Conservation (phyloP, 2,329 filamentous ascomycete species). For the Aspergillus tanneri region DNA sequence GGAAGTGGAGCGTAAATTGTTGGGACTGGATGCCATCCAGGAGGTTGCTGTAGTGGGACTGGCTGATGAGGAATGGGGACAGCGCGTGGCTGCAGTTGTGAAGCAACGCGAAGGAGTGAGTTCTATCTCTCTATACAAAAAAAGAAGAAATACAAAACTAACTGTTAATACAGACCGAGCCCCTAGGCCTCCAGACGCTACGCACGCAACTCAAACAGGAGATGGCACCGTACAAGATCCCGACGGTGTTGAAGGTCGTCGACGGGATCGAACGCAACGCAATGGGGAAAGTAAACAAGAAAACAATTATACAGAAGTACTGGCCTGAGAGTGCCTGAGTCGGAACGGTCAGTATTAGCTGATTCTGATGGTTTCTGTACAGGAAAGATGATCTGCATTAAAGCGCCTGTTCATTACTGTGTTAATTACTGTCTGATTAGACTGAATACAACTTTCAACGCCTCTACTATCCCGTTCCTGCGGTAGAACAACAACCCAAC, state of each 20-base stretch:
- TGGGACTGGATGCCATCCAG: slow-evolving; percentile 49
- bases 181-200: slow-evolving; percentile 32
- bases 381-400: background rate
- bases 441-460: too few species aligned
- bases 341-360: too few species aligned
- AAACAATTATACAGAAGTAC: slow-evolving; percentile 40
- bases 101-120: slow-evolving; percentile 40
- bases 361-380: slow-evolving; percentile 3
- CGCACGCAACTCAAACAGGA: slow-evolving; percentile 38
- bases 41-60: slow-evolving; percentile 57
- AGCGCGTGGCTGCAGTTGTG: slow-evolving; percentile 56
- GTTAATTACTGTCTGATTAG: too few species aligned
- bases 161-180: slow-evolving; percentile 25
- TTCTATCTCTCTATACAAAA: background rate
- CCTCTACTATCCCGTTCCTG: too few species aligned
- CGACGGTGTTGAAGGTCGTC: slow-evolving; percentile 80
- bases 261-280: slow-evolving; percentile 58
- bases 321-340: slow-evolving; percentile 27
- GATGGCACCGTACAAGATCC: slow-evolving; percentile 87
- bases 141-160: slow-evolving; percentile 1
- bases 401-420: background rate
- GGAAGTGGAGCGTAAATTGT: slow-evolving; percentile 55
- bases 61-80: slow-evolving; percentile 55
- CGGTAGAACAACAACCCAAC: too few species aligned
- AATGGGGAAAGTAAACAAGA: slow-evolving; percentile 76